Evolutionary conservation across 2,329 filamentous ascomycete species (phyloP), one percentile per base, ranked within the genome.

Genomic region (Cylindrodendrum hubeiense): DNA sequence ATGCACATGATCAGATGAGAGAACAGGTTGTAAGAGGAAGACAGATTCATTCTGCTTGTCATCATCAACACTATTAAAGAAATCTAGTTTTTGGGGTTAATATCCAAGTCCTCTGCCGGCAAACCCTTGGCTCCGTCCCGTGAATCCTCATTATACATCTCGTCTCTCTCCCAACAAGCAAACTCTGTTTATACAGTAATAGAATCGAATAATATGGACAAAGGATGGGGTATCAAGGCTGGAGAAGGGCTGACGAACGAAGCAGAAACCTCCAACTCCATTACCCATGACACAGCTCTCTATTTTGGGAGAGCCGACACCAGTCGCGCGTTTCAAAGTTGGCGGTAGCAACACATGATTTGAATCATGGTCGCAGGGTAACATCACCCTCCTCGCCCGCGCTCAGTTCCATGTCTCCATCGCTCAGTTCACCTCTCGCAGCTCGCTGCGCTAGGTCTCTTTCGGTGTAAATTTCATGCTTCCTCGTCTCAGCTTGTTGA

Each of bases 391-490:
- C 79, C 3, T 77, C 79, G 3, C 75, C 76, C 26, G 70, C 75
- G 58, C 74, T 75, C 54, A 74, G 69, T 5, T 79, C 78, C 71
- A 79, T 76, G 1, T 82, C 82, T 4, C 73, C 79, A 22, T 84
- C 83, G 19, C 76, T 79, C 21, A 83, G 72, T 39, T 85, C 83
- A 22, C 85, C 85, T 43, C 81, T 77, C 0, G 84, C 83, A 4
- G 84, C 85, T n/a, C 83, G 80, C 49, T 82, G 78, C 21, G 84
- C 86, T 47, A 82, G 77, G 43, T 86, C 86, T 57, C 89, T 79
- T 77, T 91, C 89, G 4, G 79, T 77, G 70, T 94, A 92, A 44
- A 98, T 90, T 76, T 90, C 91, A 49, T 88, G 86, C 77, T 92
- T 94, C 59, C 89, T 86, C 33, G 78, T 81, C 71, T 92, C 89